Evolutionary conservation across 2,329 filamentous ascomycete species (phyloP).

Genomic region (Fusarium sp.): DNA sequence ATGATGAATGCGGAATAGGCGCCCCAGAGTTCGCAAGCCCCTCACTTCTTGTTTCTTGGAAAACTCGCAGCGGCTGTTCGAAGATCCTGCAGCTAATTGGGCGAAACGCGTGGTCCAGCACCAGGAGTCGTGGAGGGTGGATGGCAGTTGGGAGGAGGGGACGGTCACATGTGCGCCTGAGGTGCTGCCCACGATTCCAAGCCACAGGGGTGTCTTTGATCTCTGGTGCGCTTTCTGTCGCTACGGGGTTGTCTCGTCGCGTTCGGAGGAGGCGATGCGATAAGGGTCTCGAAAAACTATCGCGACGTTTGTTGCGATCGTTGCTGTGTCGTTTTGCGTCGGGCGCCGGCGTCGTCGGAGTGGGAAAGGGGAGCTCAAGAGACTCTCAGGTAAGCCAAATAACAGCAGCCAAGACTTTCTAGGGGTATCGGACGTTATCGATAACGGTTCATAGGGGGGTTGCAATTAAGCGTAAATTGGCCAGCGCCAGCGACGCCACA

Average conservation of each 20-base stretch:
- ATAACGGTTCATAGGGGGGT: slow-evolving; percentile 38
- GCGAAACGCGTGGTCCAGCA: slow-evolving; percentile 31
- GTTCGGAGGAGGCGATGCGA: neutral
- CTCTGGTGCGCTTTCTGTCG: slow-evolving; percentile 23
- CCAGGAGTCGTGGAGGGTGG: slow-evolving; percentile 42
- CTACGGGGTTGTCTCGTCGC: slow-evolving; percentile 3
- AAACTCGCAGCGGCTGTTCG: slow-evolving; percentile 21
- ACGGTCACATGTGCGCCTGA: slow-evolving; percentile 45
- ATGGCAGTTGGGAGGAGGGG: slow-evolving; percentile 38
- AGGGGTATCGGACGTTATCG: slow-evolving; percentile 30
- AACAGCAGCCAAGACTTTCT: slow-evolving; percentile 25
- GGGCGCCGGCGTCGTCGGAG: slow-evolving; percentile 42
- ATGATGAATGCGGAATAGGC: slow-evolving; percentile 41
- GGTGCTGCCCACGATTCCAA: slow-evolving; percentile 29
- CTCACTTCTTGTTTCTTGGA: slow-evolving; percentile 38
- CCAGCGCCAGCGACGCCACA: slow-evolving; percentile 25
- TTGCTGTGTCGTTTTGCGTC: slow-evolving; percentile 32
- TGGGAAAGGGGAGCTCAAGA: slow-evolving; percentile 42
- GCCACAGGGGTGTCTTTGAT: slow-evolving; percentile 34
- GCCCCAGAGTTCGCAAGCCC: slow-evolving; percentile 37
- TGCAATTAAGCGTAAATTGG: slow-evolving; percentile 46
- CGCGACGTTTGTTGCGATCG: slow-evolving; percentile 31
- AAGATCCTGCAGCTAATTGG: slow-evolving; percentile 42
- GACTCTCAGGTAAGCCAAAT: slow-evolving; percentile 42
- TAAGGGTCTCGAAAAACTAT: slow-evolving; percentile 6